Conservation (phyloP, 2,329 filamentous ascomycete genomes). For the Fusarium sp. region DNA sequence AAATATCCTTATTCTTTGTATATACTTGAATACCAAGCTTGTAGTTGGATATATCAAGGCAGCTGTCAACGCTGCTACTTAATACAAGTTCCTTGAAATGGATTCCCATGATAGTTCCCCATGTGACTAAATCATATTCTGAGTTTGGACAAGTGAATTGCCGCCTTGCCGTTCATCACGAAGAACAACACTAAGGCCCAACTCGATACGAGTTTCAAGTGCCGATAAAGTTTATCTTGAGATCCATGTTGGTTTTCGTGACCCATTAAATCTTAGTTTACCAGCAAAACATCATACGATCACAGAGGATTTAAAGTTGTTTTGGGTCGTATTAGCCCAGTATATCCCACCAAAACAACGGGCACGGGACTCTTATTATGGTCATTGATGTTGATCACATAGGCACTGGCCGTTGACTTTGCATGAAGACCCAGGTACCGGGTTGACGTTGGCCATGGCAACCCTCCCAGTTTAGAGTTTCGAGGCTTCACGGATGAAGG, state of each 20-base stretch:
- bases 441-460: background rate
- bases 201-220: background rate
- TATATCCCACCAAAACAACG: background rate
- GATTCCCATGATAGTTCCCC: background rate
- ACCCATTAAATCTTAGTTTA: background rate
- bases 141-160: background rate
- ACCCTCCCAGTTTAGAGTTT: conserved; percentile 7
- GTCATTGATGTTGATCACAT: background rate
- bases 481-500: background rate
- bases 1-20: conserved; percentile 11
- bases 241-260: background rate
- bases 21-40: conserved; percentile 8
- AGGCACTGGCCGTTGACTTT: background rate
- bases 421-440: background rate
- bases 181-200: background rate
- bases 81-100: conserved; percentile 3
- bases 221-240: background rate
- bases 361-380: background rate
- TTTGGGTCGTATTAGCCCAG: background rate
- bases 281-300: background rate
- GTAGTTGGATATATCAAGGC: background rate
- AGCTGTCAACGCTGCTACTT: background rate
- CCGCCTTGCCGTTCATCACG: background rate
- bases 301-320: background rate
- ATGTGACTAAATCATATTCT: background rate